phyloP scores from a whole-genome alignment of 805 yeast genomes.

The Saccharomycopsis sp. region DNA sequence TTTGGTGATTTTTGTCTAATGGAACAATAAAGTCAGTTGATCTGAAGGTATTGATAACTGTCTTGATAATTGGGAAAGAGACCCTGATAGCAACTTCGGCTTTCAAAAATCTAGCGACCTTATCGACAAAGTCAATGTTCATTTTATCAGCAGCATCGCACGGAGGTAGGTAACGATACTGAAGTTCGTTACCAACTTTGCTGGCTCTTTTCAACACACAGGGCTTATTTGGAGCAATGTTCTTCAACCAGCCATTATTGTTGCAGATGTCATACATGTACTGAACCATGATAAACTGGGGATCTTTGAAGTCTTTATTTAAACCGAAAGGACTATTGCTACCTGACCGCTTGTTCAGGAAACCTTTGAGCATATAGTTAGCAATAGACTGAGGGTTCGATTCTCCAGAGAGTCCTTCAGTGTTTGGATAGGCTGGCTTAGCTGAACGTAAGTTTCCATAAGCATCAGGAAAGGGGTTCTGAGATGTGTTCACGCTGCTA shows the following conservation, averaged over 20 bases:
- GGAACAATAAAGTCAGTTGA: not conserved
- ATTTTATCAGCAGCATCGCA: not conserved
- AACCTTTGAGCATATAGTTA: not conserved
- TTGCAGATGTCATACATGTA: not conserved
- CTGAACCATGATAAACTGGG: not conserved
- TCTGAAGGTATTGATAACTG: not conserved
- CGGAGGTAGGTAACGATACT: not conserved
- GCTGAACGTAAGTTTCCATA: not conserved
- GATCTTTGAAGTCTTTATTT: not conserved
- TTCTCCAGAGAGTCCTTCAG: not conserved
- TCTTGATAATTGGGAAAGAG: not conserved
- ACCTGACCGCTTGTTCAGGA: not conserved
- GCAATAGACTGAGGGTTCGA: not conserved
- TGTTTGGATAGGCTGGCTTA: not conserved
- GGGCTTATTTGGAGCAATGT: not conserved
- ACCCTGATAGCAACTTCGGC: not conserved
- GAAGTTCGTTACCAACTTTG: not conserved
- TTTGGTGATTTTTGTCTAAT: not conserved
- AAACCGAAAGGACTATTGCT: not conserved
- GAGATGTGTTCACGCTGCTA: not conserved
- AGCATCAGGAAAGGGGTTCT: not conserved
- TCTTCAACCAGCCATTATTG: not conserved
- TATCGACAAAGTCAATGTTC: not conserved
- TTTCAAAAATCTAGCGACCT: not conserved
- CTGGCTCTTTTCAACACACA: not conserved